Evolutionary conservation across 176 grass and related monocot genomes (phyloP).

Genomic region (Cocos nucifera): DNA sequence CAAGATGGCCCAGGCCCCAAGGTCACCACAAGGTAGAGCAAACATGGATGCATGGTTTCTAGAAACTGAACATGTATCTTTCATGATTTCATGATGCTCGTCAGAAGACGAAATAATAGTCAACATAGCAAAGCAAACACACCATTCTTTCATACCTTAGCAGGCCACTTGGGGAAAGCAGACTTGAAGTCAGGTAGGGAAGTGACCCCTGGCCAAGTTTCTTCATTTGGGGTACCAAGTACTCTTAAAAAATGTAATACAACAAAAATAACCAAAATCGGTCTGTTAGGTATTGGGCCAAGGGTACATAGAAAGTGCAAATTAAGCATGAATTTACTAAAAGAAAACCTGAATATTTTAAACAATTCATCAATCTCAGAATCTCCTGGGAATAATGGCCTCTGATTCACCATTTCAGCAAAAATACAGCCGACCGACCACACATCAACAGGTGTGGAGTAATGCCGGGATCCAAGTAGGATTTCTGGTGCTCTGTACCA

Average conservation of each 20-base stretch:
- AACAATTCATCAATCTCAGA: conserved; percentile 94
- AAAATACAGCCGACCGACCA: conserved; percentile 98
- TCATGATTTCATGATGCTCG: too few relatives aligned
- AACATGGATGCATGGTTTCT: too few relatives aligned
- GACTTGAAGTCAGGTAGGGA: conserved; percentile 78
- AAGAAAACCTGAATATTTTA: conserved; percentile 82
- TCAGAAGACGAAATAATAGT: too few relatives aligned
- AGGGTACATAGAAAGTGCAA: background rate
- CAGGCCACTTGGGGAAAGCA: conserved; percentile 76
- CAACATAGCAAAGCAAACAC: conserved; percentile 15
- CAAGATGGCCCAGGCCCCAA: too few relatives aligned
- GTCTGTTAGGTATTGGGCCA: conserved; percentile 5
- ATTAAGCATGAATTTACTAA: background rate
- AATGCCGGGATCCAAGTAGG: conserved; percentile 71
- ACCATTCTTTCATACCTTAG: conserved; percentile 39
- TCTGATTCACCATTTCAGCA: conserved; percentile 95
- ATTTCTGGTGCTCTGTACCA: conserved; percentile 98
- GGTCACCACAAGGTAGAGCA: too few relatives aligned
- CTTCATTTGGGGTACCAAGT: conserved; percentile 83
- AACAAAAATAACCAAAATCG: background rate
- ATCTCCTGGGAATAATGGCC: conserved; percentile 79
- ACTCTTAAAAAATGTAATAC: conserved; percentile 34
- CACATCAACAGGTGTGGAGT: conserved; percentile 90
- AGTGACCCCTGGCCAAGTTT: conserved; percentile 84
- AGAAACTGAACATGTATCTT: too few relatives aligned